phyloP scores from a whole-genome alignment of 306 rosid species.

The Gleditsia sinensis region DNA sequence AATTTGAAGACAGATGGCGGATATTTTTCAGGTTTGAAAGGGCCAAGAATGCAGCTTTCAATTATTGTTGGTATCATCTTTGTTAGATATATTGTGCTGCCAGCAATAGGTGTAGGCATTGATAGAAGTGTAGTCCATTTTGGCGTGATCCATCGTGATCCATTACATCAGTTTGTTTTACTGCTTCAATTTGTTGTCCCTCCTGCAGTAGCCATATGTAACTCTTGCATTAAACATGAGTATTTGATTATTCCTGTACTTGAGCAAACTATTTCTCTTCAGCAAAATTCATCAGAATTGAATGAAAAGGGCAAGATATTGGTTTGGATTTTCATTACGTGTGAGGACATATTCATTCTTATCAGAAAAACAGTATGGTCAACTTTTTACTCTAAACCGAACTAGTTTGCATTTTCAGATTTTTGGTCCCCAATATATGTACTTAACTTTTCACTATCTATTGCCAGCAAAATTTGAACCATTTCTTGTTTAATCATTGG shows the following conservation, averaged over 20 bases:
- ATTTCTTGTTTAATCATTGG: neutral
- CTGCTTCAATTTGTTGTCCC: constrained; percentile 47
- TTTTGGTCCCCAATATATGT: neutral
- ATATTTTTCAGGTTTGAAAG: constrained; percentile 41
- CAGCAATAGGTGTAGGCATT: constrained; percentile 44
- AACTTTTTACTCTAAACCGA: neutral
- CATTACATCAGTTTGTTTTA: constrained; percentile 48
- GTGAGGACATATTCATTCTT: neutral
- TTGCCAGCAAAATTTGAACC: neutral
- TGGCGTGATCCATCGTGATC: constrained; percentile 34
- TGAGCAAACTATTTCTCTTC: neutral
- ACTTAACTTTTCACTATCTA: neutral
- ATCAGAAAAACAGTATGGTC: neutral
- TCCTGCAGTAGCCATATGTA: constrained; percentile 40
- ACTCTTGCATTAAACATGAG: constrained; percentile 10
- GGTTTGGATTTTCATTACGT: neutral
- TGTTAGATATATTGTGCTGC: constrained; percentile 41
- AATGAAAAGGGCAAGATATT: no score
- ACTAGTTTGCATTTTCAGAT: neutral
- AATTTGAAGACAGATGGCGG: neutral
- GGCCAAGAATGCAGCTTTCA: constrained; percentile 22
- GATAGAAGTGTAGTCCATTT: constrained; percentile 40
- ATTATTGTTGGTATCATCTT: constrained; percentile 36
- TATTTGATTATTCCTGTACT: neutral
- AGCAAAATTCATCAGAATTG: neutral